Percentiles rank a stretch among this genome's conserved stretches.
These are phyloP conservation scores for Exophiala spinifera DNA, from an alignment of 2,329 filamentous ascomycete genomes.

Conservation along the genomic window DNA sequence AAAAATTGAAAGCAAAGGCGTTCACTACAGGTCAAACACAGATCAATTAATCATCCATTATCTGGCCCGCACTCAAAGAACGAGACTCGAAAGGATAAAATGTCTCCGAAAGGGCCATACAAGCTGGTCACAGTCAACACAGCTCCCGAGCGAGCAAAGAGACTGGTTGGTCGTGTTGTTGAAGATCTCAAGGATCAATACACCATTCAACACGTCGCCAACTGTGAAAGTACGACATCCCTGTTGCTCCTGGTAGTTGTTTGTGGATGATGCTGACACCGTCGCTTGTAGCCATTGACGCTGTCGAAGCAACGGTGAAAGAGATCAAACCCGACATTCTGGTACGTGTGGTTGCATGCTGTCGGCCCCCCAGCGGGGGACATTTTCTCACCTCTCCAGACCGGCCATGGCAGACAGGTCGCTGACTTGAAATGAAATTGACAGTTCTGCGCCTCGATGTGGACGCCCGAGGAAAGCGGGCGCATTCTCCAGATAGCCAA, in stretches of 20 bases:
- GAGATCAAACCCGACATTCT: slow-evolving; percentile 54
- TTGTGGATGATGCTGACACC: not conserved
- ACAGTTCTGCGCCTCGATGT: slow-evolving; percentile 63
- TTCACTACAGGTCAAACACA: no score
- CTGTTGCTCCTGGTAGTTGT: not conserved
- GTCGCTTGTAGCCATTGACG: slow-evolving; percentile 47
- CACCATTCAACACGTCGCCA: slow-evolving; percentile 60
- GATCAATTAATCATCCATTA: no score
- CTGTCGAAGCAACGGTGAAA: slow-evolving; percentile 54
- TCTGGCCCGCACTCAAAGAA: no score
- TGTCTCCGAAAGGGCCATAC: slow-evolving; percentile 54
- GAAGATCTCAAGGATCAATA: slow-evolving; percentile 62
- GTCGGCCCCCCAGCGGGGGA: no score
- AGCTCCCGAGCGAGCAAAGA: slow-evolving; percentile 62
- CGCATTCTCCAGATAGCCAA: slow-evolving; percentile 39
- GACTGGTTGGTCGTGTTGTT: slow-evolving; percentile 59
- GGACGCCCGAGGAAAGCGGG: slow-evolving; percentile 44
- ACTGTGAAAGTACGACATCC: slow-evolving; percentile 53
- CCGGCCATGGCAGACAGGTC: no score
- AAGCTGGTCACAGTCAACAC: slow-evolving; percentile 67
- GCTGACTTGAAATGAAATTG: slow-evolving; percentile 12
- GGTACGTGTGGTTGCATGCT: slow-evolving; percentile 39
- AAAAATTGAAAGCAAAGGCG: no score
- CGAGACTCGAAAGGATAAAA: slow-evolving; percentile 25
- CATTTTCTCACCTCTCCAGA: no score